A percentile compares a stretch with the other conserved stretches of the same genome.
phyloP scores from a whole-genome alignment of 208 protist species.

The Trypanosoma conorhini region DNA sequence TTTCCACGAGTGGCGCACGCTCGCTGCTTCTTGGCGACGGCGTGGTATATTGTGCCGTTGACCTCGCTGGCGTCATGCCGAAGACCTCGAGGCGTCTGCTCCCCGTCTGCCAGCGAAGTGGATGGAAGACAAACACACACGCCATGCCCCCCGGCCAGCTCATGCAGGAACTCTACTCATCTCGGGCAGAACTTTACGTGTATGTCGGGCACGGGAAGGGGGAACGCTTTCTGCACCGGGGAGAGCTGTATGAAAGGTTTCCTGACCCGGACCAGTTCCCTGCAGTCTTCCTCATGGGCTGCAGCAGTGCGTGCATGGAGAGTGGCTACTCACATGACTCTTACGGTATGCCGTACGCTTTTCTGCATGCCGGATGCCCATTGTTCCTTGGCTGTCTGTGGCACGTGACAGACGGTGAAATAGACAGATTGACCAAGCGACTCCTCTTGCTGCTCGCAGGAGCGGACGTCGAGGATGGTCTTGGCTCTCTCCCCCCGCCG shows the following conservation, averaged over 20 bases:
- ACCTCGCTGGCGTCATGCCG: constrained; percentile 32
- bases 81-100: constrained; percentile 31
- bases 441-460: constrained; percentile 31
- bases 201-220: constrained; percentile 74
- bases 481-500: neutral
- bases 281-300: constrained; percentile 76
- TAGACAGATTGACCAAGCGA: constrained; percentile 62
- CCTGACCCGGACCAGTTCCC: constrained; percentile 24
- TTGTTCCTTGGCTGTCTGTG: constrained; percentile 68
- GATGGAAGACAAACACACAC: constrained; percentile 27
- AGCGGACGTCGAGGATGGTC: neutral
- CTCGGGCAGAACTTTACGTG: constrained; percentile 40
- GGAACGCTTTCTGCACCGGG: constrained; percentile 43
- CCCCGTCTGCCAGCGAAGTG: constrained; percentile 23
- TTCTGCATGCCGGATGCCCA: constrained; percentile 65
- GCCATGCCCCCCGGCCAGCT: constrained; percentile 23
- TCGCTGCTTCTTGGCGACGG: neutral
- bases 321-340: constrained; percentile 36
- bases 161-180: constrained; percentile 25
- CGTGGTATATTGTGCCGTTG: constrained; percentile 20
- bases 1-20: constrained; percentile 4
- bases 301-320: constrained; percentile 64
- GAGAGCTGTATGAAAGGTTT: constrained; percentile 51
- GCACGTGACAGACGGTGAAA: constrained; percentile 82
- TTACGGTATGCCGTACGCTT: constrained; percentile 69